Base-by-base conservation (phyloP, 768 basidiomycete genomes). In the Pilatotrama ljubarskyi region DNA sequence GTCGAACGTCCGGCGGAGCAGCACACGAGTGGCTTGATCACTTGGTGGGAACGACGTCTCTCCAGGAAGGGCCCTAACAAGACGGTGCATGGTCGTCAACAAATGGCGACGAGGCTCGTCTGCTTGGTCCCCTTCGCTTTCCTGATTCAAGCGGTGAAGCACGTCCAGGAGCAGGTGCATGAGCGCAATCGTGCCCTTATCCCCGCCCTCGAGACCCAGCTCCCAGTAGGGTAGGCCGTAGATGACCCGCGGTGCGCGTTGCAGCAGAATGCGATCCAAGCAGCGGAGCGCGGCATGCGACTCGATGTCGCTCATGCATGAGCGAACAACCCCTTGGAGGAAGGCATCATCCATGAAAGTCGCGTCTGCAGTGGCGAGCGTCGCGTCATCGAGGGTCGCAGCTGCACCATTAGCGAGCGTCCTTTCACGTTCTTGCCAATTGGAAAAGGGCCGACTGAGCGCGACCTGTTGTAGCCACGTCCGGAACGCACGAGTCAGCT, bases 271-370 rank as follows among this genome's bases (percentile, higher is more conserved):
- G 26, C 46, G 41, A 13, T 62, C 49, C 25, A 62, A 44, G 32
- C 60, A 62, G 11, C 55, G 60, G 10, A 64, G 55, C 11, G 63
- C 63, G n/a, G 46, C 55, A 15, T 36, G 50, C 1, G 56, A 51
- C n/a, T 46, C 59, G 40, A 64, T 56, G 51, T 65, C 64, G 43
- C 24, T 36, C 40, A 65, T 52, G 42, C 64, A 65, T 15, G 61
- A 61, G 17, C 59, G 56, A 10, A 65, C 55, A 36, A 62, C 58
- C 1, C n/a, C 47, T 8, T 58, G 52, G 17, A 65, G 54, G 51
- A 65, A 62, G 20, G 57, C 48, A 32, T 65, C 64, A 51, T 65
- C 64, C 58, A 59, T 57, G 35, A 62, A 58, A n/a, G 54, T 50
- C 24, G 47, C 40, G 42, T 65, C 64, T 5, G 61, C 61, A 18